Base-by-base conservation (phyloP, 2,329 filamentous ascomycete genomes). In the Clarireedia monteithiana region DNA sequence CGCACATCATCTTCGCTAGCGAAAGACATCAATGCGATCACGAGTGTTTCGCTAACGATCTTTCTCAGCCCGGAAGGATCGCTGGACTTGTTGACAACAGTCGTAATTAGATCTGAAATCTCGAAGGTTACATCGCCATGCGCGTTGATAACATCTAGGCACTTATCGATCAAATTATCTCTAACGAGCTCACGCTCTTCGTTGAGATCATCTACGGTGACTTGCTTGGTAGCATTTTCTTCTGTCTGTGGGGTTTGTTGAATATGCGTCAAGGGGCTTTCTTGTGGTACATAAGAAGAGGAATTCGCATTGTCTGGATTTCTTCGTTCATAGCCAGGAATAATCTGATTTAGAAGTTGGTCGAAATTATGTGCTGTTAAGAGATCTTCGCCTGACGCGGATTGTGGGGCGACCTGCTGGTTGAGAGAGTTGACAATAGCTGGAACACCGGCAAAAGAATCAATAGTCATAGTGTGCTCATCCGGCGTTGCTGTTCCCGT, bases 41-140 rank as follows among this genome's bases (percentile, higher is more conserved):
- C 85, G 47, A 99, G 75, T 0, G 91, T 95, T 50, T 86, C 82
- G 15, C 89, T 91, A 62, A 95, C 86, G 55, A 94, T 88, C 59
- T 83, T 82, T 67, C 55, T 79, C 75, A 71, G 80, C 66, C 70
- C 79, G 63, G 70, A 79, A 61, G 71, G 82, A 68, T 80, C 84
- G 66, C 68, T 80, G 62, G 74, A 86, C 80, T 51, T 71, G 67
- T 81, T 67, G 70, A 86, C 81, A 24, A 90, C 85, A 3, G 86
- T 84, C 39, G 81, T 81, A 54, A 99, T 91, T 20, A 99, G 77
- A 65, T 96, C 91, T 0, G 91, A 83, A 48, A 99, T 77, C 67
- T 97, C 92, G 64, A 96, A 94, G 0, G 94, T 95, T 10, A 92
- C 84, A 63, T 89, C 85, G 14, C 91, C 86, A 64, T 97, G 91